These are phyloP conservation scores for Podosphaera aphanis DNA, from an alignment of 2,329 filamentous ascomycete genomes.

Conservation along the genomic window DNA sequence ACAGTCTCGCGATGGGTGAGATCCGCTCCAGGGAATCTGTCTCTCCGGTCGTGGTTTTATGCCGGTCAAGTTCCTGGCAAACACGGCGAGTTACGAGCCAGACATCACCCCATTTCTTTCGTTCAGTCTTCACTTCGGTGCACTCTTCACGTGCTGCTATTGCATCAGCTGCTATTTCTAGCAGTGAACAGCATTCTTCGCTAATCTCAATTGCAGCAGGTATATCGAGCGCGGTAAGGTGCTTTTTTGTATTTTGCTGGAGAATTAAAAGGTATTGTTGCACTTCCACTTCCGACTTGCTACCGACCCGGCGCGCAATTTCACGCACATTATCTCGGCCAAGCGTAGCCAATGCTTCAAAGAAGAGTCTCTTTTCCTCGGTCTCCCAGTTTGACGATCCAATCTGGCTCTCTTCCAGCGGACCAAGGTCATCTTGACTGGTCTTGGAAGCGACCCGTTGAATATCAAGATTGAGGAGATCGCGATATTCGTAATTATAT, in stretches of 20 bases:
- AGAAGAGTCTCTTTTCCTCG: slow-evolving; percentile 48
- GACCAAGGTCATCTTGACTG: slow-evolving; percentile 13
- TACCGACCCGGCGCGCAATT: slow-evolving; percentile 38
- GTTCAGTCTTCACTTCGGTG: slow-evolving; percentile 36
- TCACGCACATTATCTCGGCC: slow-evolving; percentile 37
- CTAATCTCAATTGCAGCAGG: slow-evolving; percentile 54
- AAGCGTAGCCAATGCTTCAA: slow-evolving; percentile 36
- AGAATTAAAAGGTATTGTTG: slow-evolving; percentile 44
- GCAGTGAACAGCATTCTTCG: slow-evolving; percentile 33
- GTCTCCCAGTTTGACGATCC: slow-evolving; percentile 48
- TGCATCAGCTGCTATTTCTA: slow-evolving; percentile 46
- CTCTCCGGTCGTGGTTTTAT: slow-evolving; percentile 5
- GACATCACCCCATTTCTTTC: slow-evolving; percentile 30
- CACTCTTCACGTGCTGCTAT: slow-evolving; percentile 40
- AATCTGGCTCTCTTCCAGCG: slow-evolving; percentile 29
- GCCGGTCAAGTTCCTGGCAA: slow-evolving; percentile 7
- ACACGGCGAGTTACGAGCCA: slow-evolving; percentile 37
- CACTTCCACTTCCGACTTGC: slow-evolving; percentile 56
- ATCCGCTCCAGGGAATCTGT: slow-evolving; percentile 15
- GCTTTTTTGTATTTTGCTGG: slow-evolving; percentile 19
- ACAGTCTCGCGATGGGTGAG: slow-evolving; percentile 29
- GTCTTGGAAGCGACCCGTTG: slow-evolving; percentile 22
- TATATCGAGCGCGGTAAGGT: slow-evolving; percentile 4
- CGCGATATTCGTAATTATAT: slow-evolving; percentile 26
- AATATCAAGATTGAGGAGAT: slow-evolving; percentile 32